Conservation (phyloP, 163 green algal genomes). For the Smithsoniella earleae region DNA sequence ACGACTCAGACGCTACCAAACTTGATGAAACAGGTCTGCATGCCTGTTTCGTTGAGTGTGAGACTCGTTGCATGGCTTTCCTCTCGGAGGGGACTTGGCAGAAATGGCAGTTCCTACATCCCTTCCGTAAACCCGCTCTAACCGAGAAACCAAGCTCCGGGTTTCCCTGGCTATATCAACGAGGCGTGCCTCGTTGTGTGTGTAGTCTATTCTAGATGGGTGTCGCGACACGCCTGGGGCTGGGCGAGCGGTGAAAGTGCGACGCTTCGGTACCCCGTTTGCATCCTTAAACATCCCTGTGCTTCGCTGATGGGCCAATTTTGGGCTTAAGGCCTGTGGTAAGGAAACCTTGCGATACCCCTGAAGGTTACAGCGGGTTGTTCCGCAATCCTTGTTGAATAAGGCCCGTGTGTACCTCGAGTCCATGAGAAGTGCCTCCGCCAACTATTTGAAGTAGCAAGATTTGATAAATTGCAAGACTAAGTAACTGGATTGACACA, state of each 20-base stretch:
- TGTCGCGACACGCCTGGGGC: not conserved
- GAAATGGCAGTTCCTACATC: conserved; percentile 3
- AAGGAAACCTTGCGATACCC: no score
- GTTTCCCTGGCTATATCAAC: conserved; percentile 25
- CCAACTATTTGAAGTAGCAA: no score
- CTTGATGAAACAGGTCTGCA: not conserved
- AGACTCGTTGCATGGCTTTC: conserved; percentile 28
- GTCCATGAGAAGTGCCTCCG: no score
- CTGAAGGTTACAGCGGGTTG: no score
- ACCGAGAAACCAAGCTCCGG: conserved; percentile 8
- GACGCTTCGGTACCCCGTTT: not conserved
- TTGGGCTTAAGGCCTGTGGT: no score
- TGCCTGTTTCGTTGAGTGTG: conserved; percentile 3
- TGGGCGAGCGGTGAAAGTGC: conserved; percentile 14
- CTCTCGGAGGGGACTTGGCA: not conserved
- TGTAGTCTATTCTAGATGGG: not conserved
- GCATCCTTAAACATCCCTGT: not conserved
- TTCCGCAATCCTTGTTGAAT: no score
- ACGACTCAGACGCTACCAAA: not conserved
- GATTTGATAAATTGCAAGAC: no score
- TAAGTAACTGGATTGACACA: no score
- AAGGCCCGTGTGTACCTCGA: no score
- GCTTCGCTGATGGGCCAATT: no score
- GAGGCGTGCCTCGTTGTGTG: conserved; percentile 13
- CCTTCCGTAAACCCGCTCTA: not conserved